Conservation (phyloP, 164 flowering plant genomes). For the Houttuynia cordata region DNA sequence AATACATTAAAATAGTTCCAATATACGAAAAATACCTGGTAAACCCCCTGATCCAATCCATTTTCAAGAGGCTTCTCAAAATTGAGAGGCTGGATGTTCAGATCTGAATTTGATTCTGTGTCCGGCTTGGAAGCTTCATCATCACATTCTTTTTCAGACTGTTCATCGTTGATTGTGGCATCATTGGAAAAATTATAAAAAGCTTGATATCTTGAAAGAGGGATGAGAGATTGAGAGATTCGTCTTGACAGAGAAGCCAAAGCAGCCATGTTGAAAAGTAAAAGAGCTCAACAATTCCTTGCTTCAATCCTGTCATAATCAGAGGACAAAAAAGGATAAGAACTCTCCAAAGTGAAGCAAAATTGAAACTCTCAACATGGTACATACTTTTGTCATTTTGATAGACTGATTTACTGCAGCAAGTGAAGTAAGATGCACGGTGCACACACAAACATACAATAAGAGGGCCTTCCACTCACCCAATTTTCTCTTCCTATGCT, state of each 20-base stretch:
- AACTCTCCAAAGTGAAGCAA: no score
- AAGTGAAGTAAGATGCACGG: no score
- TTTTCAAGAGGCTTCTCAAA: conserved; percentile 42
- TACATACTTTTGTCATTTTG: no score
- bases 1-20: no score
- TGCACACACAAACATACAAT: no score
- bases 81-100: conserved; percentile 2
- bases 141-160: conserved; percentile 5
- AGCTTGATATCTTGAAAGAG: conserved; percentile 13
- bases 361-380: no score
- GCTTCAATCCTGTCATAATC: not conserved
- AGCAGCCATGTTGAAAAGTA: not conserved
- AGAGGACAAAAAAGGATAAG: no score
- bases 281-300: not conserved
- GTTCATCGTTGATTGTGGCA: not conserved
- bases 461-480: no score
- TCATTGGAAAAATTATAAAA: conserved; percentile 3
- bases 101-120: conserved; percentile 8
- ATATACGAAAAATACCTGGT: conserved; percentile 33
- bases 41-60: conserved; percentile 71
- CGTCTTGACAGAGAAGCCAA: conserved; percentile 14
- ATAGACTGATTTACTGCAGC: no score
- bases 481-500: no score
- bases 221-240: conserved; percentile 25
- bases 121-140: conserved; percentile 11